These are phyloP conservation scores for Neocatenulostroma microsporum DNA, from an alignment of 2,329 filamentous ascomycete genomes.

Conservation along the genomic window DNA sequence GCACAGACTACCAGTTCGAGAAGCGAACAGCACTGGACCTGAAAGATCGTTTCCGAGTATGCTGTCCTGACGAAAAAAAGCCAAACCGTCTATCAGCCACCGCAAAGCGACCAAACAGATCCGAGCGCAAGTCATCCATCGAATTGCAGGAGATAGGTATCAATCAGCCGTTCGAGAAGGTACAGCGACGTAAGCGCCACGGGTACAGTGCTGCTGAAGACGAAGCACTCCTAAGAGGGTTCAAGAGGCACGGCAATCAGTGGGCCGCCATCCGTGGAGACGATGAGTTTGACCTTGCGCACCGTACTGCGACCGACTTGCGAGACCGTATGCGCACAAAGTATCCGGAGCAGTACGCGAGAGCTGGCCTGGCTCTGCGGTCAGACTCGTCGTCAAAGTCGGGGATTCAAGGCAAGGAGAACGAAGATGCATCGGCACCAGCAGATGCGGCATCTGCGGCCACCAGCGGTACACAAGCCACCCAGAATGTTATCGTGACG, in stretches of 20 bases:
- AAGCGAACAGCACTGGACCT: conserved; percentile 54
- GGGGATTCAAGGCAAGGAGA: background rate
- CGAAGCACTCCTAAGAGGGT: conserved; percentile 50
- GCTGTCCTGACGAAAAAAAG: conserved; percentile 18
- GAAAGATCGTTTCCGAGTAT: conserved; percentile 48
- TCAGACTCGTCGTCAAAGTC: conserved; percentile 3
- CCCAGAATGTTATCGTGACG: no score
- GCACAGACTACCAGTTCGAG: conserved; percentile 50
- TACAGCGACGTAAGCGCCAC: conserved; percentile 46
- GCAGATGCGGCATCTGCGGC: background rate
- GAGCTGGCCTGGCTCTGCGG: conserved; percentile 12
- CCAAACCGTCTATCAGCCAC: conserved; percentile 1
- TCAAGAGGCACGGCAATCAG: conserved; percentile 50
- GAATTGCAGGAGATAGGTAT: conserved; percentile 42
- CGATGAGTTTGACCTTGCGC: conserved; percentile 41
- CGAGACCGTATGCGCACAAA: conserved; percentile 55
- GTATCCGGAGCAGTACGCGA: conserved; percentile 50
- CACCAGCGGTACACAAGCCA: no score
- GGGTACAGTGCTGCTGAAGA: conserved; percentile 53
- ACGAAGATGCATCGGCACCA: background rate
- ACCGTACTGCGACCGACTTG: conserved; percentile 51
- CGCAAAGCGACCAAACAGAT: conserved; percentile 14
- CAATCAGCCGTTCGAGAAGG: conserved; percentile 42
- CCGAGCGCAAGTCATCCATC: conserved; percentile 21
- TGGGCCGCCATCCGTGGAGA: conserved; percentile 56